Evolutionary conservation across 1,139 yeast species (phyloP).

Genomic region (Geotrichum aggregatum): DNA sequence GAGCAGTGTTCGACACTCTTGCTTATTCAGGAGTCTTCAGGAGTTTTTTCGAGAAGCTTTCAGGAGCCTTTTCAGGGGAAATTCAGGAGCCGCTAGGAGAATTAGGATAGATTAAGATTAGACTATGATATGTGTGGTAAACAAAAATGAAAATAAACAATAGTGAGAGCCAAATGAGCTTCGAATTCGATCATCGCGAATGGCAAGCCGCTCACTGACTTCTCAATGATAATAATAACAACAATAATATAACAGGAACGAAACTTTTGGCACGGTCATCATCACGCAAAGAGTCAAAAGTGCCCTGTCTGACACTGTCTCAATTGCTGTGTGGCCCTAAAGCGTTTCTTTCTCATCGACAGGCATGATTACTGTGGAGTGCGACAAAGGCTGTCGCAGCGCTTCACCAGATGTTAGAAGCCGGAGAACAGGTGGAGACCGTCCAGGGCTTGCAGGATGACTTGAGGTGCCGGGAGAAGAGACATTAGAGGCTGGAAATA

Average conservation of each 20-base stretch:
- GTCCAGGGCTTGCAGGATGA: constrained; percentile 6
- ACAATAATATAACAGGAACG: background rate
- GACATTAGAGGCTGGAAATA: constrained; percentile 10
- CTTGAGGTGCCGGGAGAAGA: background rate
- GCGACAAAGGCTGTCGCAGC: background rate
- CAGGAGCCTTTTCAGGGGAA: too few relatives aligned
- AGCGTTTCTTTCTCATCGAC: background rate
- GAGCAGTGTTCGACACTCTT: too few relatives aligned
- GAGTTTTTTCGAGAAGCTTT: too few relatives aligned
- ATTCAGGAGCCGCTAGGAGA: too few relatives aligned
- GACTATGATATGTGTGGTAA: background rate
- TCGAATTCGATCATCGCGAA: too few relatives aligned
- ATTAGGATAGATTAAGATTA: background rate
- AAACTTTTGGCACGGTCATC: background rate
- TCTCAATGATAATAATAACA: background rate
- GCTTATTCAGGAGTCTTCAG: background rate
- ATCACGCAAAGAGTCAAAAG: background rate
- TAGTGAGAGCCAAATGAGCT: too few relatives aligned
- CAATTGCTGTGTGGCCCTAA: background rate
- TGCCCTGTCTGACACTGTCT: too few relatives aligned
- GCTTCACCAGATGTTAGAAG: constrained; percentile 4
- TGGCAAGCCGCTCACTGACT: too few relatives aligned
- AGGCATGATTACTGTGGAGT: background rate
- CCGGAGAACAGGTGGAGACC: constrained; percentile 3
- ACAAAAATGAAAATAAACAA: background rate